Evolutionary conservation across 164 flowering plant genomes (phyloP), one percentile per base, ranked within the genome.

Genomic region (Annona cherimola): DNA sequence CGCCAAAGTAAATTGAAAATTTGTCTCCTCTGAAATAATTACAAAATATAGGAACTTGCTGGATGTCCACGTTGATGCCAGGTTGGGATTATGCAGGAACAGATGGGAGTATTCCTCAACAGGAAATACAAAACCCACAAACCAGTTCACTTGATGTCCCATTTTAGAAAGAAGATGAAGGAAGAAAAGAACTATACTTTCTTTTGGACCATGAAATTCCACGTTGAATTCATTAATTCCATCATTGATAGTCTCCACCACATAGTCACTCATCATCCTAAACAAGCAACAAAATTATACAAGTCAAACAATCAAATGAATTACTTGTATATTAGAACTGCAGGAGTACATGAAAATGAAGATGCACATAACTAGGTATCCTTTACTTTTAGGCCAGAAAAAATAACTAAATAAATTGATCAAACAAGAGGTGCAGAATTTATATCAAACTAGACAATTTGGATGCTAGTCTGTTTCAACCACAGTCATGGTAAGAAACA

Each of bases 251-350:
- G 90, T 78, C 85, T 94, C 97, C 83, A 94, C 98, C 11, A 62
- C 63, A 76, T 88, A 92, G 76, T 94, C 97, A 80, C 97, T 92
- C 98, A 94, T 94, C 98, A 94, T 94, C 90, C 98, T 93, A 50
- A 9, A 64, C 16, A 61, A 2, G 35, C 18, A 64, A 64, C 40
- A 64, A 6, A 9, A 44, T 64, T 35, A 14, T 26, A 26, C 35
- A 40, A 64, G 6, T 43, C 41, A 14, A 12, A 40, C 26, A 62
- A 62, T 62, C 11, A 19, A 62, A 62, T 11, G 40, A 8, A 35
- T 35, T 68, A 5, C 20, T 7, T 1, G 42, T 44, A 71, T 39
- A 50, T 61, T 5, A 43, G 35, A 19, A 57, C 66, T 61, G 44
- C 73, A 42, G 7, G 55, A 42, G 61, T 61, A 61, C 1, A 9